These are phyloP conservation scores for Blastomyces gilchristii DNA, from an alignment of 2,329 filamentous ascomycete species.

Conservation along the genomic window DNA sequence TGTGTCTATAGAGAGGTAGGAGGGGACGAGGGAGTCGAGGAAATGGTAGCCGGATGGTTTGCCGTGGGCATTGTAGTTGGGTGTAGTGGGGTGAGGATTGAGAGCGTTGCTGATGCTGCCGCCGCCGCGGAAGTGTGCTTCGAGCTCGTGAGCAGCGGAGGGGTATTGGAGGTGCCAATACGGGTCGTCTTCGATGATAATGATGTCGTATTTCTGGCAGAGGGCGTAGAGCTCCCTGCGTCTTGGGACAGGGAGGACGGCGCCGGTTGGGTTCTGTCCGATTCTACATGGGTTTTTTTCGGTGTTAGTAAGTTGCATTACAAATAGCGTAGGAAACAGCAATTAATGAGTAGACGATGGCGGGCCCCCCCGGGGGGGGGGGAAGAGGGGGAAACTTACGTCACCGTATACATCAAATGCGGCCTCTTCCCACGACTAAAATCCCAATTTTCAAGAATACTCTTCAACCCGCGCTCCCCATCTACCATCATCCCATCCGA, in stretches of 20 bases:
- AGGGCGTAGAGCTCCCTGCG: slow-evolving; percentile 69
- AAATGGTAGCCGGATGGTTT: slow-evolving; percentile 61
- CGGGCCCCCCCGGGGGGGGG: no score
- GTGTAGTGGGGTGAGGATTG: background rate
- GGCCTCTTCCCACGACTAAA: slow-evolving; percentile 60
- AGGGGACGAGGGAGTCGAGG: slow-evolving; percentile 72
- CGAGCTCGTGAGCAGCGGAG: slow-evolving; percentile 45
- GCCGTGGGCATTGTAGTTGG: slow-evolving; percentile 34
- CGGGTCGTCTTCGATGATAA: slow-evolving; percentile 89
- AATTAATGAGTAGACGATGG: background rate
- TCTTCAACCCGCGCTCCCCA: slow-evolving; percentile 62
- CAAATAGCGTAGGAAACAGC: background rate
- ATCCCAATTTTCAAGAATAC: slow-evolving; percentile 79
- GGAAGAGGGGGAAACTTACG: slow-evolving; percentile 47
- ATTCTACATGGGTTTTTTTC: slow-evolving; percentile 41
- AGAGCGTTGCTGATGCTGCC: slow-evolving; percentile 15
- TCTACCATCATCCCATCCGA: slow-evolving; percentile 65
- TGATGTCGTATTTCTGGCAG: slow-evolving; percentile 72
- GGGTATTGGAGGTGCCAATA: slow-evolving; percentile 94
- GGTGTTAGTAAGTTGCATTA: background rate
- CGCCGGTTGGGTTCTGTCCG: slow-evolving; percentile 80
- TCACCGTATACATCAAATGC: slow-evolving; percentile 81
- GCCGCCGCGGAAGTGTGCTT: slow-evolving; percentile 23
- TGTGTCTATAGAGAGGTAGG: slow-evolving; percentile 68
- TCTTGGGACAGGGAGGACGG: slow-evolving; percentile 61